Conservation (phyloP, 1,139 yeast genomes). For the Wickerhamomyces sp. region DNA sequence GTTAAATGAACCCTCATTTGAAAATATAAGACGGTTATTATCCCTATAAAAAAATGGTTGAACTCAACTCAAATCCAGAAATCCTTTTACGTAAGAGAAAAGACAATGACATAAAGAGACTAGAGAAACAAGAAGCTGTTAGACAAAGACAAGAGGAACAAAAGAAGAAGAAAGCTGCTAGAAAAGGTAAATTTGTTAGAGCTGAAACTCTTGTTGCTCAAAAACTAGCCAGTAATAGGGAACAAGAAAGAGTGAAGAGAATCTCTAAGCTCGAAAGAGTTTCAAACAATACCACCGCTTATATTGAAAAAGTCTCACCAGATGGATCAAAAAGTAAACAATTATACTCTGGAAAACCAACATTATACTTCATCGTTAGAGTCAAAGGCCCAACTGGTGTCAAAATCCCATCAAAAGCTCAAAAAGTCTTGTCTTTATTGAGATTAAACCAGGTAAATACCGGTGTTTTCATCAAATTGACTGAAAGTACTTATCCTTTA, state of each 20-base stretch:
- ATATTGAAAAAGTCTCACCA: constrained; percentile 26
- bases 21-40: too few species aligned
- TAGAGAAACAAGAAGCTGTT: constrained; percentile 52
- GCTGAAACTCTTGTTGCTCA: constrained; percentile 70
- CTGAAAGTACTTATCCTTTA: constrained; percentile 50
- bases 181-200: constrained; percentile 53
- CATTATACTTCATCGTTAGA: constrained; percentile 61
- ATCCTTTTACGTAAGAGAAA: constrained; percentile 72
- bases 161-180: constrained; percentile 36
- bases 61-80: constrained; percentile 68
- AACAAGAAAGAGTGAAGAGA: constrained; percentile 60
- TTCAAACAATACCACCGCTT: constrained; percentile 16
- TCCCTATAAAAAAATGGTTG: constrained; percentile 26
- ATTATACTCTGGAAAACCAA: constrained; percentile 37
- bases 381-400: constrained; percentile 58
- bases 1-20: too few species aligned
- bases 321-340: constrained; percentile 31
- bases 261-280: constrained; percentile 45
- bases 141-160: constrained; percentile 39
- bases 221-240: constrained; percentile 59
- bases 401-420: constrained; percentile 62
- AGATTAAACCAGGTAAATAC: constrained; percentile 56
- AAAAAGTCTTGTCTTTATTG: constrained; percentile 50
- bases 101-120: constrained; percentile 65
- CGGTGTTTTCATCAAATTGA: constrained; percentile 67